Evolutionary conservation across 129 eudicot species (phyloP).

Genomic region (Logfia minima): DNA sequence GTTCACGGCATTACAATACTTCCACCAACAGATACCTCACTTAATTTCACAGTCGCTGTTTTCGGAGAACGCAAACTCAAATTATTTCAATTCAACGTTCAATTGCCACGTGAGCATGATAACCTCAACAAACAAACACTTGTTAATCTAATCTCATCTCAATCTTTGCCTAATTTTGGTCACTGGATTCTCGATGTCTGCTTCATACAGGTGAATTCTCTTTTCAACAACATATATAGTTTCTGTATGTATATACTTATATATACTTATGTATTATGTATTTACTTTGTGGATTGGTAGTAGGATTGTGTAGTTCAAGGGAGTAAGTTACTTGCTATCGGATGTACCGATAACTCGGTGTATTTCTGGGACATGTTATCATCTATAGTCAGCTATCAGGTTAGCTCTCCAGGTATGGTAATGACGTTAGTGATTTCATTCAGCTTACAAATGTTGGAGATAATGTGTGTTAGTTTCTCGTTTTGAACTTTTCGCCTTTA

Average conservation of each 20-base stretch:
- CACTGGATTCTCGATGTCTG: conserved; percentile 91
- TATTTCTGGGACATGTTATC: conserved; percentile 65
- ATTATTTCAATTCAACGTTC: conserved; percentile 44
- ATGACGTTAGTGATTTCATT: background rate
- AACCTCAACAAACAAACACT: background rate
- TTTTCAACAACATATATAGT: background rate
- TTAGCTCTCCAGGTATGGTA: conserved; percentile 63
- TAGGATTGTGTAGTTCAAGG: conserved; percentile 47
- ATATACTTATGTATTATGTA: background rate
- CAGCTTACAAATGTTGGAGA: background rate
- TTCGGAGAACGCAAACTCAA: conserved; percentile 84
- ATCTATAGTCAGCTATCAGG: conserved; percentile 40
- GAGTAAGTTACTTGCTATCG: conserved; percentile 59
- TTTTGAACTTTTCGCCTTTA: background rate
- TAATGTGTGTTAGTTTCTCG: background rate
- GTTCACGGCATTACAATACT: conserved; percentile 73
- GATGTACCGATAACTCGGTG: conserved; percentile 81
- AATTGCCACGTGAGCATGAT: conserved; percentile 22
- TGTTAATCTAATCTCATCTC: conserved; percentile 35
- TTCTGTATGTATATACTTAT: background rate
- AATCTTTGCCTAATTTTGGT: conserved; percentile 56
- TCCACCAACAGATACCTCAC: conserved; percentile 3
- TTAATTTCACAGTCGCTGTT: conserved; percentile 49
- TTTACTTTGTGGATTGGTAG: conserved; percentile 19
- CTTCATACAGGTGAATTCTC: conserved; percentile 58